Evolutionary conservation across 805 yeast species (phyloP), one percentile per base, ranked within the genome.

Genomic region (Metschnikowia bowlesiae): DNA sequence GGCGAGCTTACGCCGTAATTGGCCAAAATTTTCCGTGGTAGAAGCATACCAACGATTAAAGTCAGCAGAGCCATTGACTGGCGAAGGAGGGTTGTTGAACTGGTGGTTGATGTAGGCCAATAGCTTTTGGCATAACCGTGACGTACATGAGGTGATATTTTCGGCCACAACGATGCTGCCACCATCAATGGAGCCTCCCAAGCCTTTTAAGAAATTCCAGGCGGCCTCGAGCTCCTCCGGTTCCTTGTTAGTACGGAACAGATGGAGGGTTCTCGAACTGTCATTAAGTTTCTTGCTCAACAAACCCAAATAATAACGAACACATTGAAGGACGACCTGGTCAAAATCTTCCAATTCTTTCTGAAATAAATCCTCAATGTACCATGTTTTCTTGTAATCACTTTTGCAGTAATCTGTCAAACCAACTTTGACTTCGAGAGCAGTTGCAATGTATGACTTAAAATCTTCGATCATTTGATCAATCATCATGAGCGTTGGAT

Each of bases 401-500:
- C 87, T 81, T 34, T 68, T 78, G 56, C 81, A 75, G 58, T 82
- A 85, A 44, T 80, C 84, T 29, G 76, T 68, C 43, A 85, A 78
- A 0, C 89, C 82, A 50, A 80, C 81, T 62, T 89, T 84, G 46
- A 90, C 80, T 55, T 82, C 86, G 14, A 89, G 75, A 0, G 96
- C 91, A 33, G 90, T 71, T 44, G 80, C 78, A 50, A 92, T 80
- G 63, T 89, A 89, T 2, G 84, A 78, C 57, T 84, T 84, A 63
- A 92, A 86, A 64, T 89, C 96, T 42, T 82, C 90, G 53, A 92
- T 80, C 79, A 89, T 85, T 68, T 92, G 97, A 66, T 94, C 99
- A 58, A 94, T 88, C 84, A 89, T 88, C 90, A 89, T 87, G 83
- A 91, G 81, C 0, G 97, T 90, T 1, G 97, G 96, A 59, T 85